Evolutionary conservation across 176 grass and related monocot species (phyloP).

Genomic region (Oryza glaberrima): DNA sequence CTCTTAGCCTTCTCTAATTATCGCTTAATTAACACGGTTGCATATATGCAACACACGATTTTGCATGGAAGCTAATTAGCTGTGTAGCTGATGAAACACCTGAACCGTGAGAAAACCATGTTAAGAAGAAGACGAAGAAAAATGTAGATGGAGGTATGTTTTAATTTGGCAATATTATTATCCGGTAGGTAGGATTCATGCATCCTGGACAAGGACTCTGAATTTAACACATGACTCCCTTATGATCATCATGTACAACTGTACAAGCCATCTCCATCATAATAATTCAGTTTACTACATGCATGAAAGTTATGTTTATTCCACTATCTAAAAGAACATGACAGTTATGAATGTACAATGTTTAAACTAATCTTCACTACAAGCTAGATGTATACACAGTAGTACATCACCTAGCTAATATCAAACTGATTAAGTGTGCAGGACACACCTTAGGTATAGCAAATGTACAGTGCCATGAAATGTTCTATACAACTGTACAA

Average conservation of each 20-base stretch:
- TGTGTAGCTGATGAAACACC: background rate
- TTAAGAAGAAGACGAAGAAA: background rate
- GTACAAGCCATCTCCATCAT: background rate
- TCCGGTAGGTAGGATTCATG: background rate
- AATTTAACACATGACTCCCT: background rate
- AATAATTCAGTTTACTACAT: conserved; percentile 13
- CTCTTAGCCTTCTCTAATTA: background rate
- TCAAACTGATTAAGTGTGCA: background rate
- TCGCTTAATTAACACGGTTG: background rate
- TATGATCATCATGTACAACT: conserved; percentile 15
- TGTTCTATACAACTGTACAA: background rate
- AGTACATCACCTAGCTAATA: background rate
- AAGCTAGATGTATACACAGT: background rate
- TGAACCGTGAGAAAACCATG: background rate
- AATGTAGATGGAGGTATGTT: background rate
- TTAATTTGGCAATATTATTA: conserved; percentile 22
- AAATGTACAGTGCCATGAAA: background rate
- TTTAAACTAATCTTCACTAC: conserved; percentile 10
- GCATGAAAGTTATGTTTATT: conserved; percentile 14
- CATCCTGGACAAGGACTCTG: background rate
- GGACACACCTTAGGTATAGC: background rate
- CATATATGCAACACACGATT: background rate
- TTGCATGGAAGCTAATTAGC: background rate
- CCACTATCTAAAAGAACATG: conserved; percentile 4
- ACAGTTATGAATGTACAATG: conserved; percentile 4